Evolutionary conservation across 495 filamentous ascomycete species (phyloP).

Genomic region (Penicillium lividum): DNA sequence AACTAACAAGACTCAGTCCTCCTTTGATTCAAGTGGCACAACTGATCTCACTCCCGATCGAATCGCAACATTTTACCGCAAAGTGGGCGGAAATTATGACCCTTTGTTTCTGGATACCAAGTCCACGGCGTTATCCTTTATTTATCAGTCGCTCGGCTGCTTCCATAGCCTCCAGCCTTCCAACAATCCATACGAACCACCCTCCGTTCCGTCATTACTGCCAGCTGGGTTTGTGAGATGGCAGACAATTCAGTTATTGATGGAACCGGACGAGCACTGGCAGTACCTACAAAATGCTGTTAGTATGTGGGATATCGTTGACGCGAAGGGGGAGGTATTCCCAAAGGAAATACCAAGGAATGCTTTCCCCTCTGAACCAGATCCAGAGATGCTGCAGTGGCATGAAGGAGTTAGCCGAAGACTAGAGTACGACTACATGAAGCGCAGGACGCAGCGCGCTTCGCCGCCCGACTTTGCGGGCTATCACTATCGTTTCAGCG

Average conservation of each 20-base stretch:
- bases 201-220: constrained; percentile 79
- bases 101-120: constrained; percentile 80
- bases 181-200: constrained; percentile 68
- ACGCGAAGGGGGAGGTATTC: constrained; percentile 75
- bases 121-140: constrained; percentile 73
- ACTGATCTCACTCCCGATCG: constrained; percentile 75
- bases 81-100: constrained; percentile 89
- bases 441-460: constrained; percentile 31
- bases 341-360: constrained; percentile 74
- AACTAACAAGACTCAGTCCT: constrained; percentile 40
- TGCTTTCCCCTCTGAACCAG: constrained; percentile 73
- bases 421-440: constrained; percentile 45
- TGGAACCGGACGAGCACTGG: constrained; percentile 86
- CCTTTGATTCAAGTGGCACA: constrained; percentile 65
- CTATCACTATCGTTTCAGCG: constrained; percentile 35
- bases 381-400: constrained; percentile 79
- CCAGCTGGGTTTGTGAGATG: constrained; percentile 84
- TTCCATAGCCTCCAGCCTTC: constrained; percentile 75
- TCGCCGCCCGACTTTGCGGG: constrained; percentile 37
- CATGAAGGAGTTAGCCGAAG: constrained; percentile 65
- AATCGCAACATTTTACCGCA: constrained; percentile 83
- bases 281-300: constrained; percentile 82
- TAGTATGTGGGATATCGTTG: constrained; percentile 67
- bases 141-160: constrained; percentile 90
- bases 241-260: constrained; percentile 89